These are phyloP conservation scores for Rhizopogon salebrosus DNA, from an alignment of 768 basidiomycete genomes.

Conservation along the genomic window DNA sequence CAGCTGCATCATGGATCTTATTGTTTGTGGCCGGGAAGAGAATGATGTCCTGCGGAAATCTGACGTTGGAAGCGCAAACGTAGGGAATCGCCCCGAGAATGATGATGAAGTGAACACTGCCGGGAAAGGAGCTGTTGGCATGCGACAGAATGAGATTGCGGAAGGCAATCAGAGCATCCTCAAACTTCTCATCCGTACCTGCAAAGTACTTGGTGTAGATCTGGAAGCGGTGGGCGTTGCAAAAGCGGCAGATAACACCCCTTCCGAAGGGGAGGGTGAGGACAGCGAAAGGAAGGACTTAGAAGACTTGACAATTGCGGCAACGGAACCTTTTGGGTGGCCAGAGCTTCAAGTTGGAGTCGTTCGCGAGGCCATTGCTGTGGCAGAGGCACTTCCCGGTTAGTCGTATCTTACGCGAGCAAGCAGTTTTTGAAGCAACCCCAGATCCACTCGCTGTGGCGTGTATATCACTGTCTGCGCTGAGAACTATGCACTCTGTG, in stretches of 20 bases:
- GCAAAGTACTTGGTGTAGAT: slow-evolving; percentile 77
- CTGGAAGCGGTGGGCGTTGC: slow-evolving; percentile 64
- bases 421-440: not conserved
- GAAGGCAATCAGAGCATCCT: slow-evolving; percentile 85
- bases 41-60: slow-evolving; percentile 43
- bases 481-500: slow-evolving; percentile 66
- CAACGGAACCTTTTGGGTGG: slow-evolving; percentile 76
- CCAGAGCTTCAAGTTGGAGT: slow-evolving; percentile 91
- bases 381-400: slow-evolving; percentile 92
- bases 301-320: slow-evolving; percentile 24
- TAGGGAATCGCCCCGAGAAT: slow-evolving; percentile 42
- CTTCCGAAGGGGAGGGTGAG: slow-evolving; percentile 11
- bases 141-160: slow-evolving; percentile 67
- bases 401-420: slow-evolving; percentile 16
- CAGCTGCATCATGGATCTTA: slow-evolving; percentile 76
- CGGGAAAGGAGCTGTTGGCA: slow-evolving; percentile 54
- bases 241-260: slow-evolving; percentile 15
- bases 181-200: slow-evolving; percentile 65
- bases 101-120: slow-evolving; percentile 18
- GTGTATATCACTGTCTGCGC: slow-evolving; percentile 82
- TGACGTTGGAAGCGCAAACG: slow-evolving; percentile 31
- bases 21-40: slow-evolving; percentile 83
- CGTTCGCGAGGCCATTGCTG: slow-evolving; percentile 86
- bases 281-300: slow-evolving; percentile 29
- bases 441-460: slow-evolving; percentile 82